phyloP scores from a whole-genome alignment of 352 stramenopile genomes.

The Thalassiosira exigua region DNA sequence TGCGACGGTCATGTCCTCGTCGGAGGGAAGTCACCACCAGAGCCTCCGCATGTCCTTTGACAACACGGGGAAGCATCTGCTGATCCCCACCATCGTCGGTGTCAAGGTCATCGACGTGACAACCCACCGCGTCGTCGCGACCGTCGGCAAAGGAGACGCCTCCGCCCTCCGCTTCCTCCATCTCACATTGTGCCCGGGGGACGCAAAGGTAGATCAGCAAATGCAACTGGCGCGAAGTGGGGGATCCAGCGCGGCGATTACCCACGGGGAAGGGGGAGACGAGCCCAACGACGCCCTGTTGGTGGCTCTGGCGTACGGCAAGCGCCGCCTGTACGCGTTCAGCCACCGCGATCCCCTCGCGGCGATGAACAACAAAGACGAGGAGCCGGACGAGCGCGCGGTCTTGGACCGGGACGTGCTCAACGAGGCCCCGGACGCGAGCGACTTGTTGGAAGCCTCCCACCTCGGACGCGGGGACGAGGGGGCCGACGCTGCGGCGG shows the following conservation, averaged over 20 bases:
- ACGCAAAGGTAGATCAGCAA: slow-evolving; percentile 95
- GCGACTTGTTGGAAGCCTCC: slow-evolving; percentile 90
- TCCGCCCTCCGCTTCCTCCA: slow-evolving; percentile 92
- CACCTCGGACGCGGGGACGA: slow-evolving; percentile 61
- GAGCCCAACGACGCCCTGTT: slow-evolving; percentile 82
- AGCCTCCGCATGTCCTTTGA: slow-evolving; percentile 88
- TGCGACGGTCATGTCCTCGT: slow-evolving; percentile 88
- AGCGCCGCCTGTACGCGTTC: slow-evolving; percentile 97
- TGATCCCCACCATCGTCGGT: slow-evolving; percentile 94
- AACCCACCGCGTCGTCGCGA: slow-evolving; percentile 88
- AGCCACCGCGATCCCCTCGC: slow-evolving; percentile 91
- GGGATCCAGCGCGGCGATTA: slow-evolving; percentile 63
- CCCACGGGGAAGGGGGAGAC: slow-evolving; percentile 49
- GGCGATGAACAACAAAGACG: slow-evolving; percentile 38
- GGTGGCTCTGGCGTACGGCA: slow-evolving; percentile 80
- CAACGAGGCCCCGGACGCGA: slow-evolving; percentile 96
- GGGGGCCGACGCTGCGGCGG: slow-evolving; percentile 82
- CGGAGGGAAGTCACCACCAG: slow-evolving; percentile 58
- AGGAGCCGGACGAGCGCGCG: slow-evolving; percentile 49
- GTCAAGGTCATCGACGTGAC: slow-evolving; percentile 96
- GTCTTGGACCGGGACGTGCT: slow-evolving; percentile 92
- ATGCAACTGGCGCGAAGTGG: slow-evolving; percentile 86
- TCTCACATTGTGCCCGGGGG: slow-evolving; percentile 93
- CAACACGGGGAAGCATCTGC: slow-evolving; percentile 93
- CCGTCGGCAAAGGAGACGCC: slow-evolving; percentile 95